A percentile compares a stretch with the other conserved stretches of the same genome.
These are phyloP conservation scores for Termitomyces sp. DNA, from an alignment of 768 basidiomycete species.

Conservation along the genomic window DNA sequence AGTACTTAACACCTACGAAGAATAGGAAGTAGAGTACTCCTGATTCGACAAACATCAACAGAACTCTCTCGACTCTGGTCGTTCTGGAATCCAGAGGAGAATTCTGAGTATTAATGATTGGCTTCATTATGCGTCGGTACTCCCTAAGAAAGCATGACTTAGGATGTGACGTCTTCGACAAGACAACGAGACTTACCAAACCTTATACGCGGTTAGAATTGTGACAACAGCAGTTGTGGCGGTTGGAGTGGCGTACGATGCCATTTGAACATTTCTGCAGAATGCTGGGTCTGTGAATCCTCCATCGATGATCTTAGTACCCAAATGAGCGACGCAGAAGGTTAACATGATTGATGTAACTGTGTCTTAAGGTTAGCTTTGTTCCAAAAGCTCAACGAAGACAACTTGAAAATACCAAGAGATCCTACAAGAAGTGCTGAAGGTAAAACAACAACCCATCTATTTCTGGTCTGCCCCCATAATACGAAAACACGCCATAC, in stretches of 20 bases:
- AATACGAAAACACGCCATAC: conserved; percentile 6
- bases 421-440: neutral
- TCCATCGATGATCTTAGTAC: conserved; percentile 5
- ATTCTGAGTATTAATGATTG: neutral
- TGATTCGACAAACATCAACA: conserved; percentile 5
- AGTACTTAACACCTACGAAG: neutral
- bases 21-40: conserved; percentile 8
- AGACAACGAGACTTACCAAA: neutral
- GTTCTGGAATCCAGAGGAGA: neutral
- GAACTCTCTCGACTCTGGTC: neutral
- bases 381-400: too few species aligned
- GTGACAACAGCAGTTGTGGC: conserved; percentile 7
- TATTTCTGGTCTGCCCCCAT: neutral
- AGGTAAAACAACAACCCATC: neutral
- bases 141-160: neutral
- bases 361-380: neutral
- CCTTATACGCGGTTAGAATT: conserved; percentile 1
- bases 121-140: neutral
- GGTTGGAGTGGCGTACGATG: conserved; percentile 1
- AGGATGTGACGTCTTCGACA: neutral
- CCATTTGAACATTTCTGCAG: conserved; percentile 4
- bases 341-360: conserved; percentile 3
- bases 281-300: conserved; percentile 7
- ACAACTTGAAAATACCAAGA: neutral
- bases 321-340: conserved; percentile 4